Percentiles rank a stretch among this genome's conserved stretches.
phyloP scores from a whole-genome alignment of 768 basidiomycete species.

The Suillus placidus region DNA sequence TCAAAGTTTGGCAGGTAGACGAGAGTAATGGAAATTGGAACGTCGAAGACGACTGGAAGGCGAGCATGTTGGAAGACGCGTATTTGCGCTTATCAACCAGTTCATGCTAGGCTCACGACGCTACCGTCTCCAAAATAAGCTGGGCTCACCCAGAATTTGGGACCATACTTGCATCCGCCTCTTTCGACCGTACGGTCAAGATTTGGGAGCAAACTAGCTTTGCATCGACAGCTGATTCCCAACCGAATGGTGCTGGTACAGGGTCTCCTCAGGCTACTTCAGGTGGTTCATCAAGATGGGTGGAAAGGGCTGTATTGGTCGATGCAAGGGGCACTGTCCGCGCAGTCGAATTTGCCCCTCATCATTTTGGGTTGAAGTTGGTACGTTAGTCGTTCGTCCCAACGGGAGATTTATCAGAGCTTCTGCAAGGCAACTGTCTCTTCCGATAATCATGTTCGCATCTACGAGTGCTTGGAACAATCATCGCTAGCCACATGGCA shows the following conservation, averaged over 20 bases:
- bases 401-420: slow-evolving; percentile 3
- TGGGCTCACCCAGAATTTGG: slow-evolving; percentile 97
- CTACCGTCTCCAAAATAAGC: slow-evolving; percentile 76
- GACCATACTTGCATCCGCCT: slow-evolving; percentile 80
- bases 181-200: slow-evolving; percentile 90
- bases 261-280: slow-evolving; percentile 19
- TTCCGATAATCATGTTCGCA: slow-evolving; percentile 82
- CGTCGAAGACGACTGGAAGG: slow-evolving; percentile 91
- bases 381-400: slow-evolving; percentile 43
- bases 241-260: slow-evolving; percentile 27
- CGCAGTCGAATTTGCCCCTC: slow-evolving; percentile 84
- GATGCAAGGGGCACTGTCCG: slow-evolving; percentile 89
- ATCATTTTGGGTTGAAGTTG: slow-evolving; percentile 85
- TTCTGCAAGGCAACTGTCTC: slow-evolving; percentile 76
- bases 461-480: slow-evolving; percentile 90
- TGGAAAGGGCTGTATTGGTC: slow-evolving; percentile 69
- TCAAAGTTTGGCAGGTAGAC: slow-evolving; percentile 85
- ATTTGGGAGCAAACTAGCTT: slow-evolving; percentile 78
- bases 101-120: slow-evolving; percentile 85
- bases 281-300: slow-evolving; percentile 57
- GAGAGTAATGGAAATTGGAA: slow-evolving; percentile 74
- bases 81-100: slow-evolving; percentile 6
- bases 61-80: slow-evolving; percentile 25
- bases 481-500: slow-evolving; percentile 73
- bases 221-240: slow-evolving; percentile 30